phyloP scores from a whole-genome alignment of 345 rosid genomes.

The Populus euphratica region DNA sequence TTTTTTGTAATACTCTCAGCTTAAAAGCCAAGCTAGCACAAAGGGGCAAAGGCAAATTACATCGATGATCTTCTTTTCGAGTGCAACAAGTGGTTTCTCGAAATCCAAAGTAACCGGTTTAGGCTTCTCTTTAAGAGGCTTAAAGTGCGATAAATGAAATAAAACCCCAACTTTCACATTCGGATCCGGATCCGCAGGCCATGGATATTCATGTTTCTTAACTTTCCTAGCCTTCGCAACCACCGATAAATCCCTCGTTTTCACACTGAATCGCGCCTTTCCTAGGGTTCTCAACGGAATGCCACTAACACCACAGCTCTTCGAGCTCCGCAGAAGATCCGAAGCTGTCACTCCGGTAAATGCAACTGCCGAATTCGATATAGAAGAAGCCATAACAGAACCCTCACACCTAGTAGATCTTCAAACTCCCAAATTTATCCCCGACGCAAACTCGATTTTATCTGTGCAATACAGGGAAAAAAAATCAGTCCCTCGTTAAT shows the following conservation, averaged over 20 bases:
- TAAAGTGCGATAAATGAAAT: slow-evolving; percentile 70
- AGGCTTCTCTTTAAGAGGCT: slow-evolving; percentile 64
- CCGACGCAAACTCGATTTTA: neutral
- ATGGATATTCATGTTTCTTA: slow-evolving; percentile 87
- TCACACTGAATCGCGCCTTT: slow-evolving; percentile 32
- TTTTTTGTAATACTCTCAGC: neutral
- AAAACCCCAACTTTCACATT: slow-evolving; percentile 87
- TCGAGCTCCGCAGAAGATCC: slow-evolving; percentile 74
- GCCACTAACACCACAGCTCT: slow-evolving; percentile 43
- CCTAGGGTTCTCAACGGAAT: slow-evolving; percentile 57
- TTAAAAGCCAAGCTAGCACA: neutral
- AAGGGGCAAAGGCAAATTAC: slow-evolving; percentile 28
- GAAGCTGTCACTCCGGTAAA: slow-evolving; percentile 54
- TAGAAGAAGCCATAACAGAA: slow-evolving; percentile 60
- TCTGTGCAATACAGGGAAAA: neutral
- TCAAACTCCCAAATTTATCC: slow-evolving; percentile 8
- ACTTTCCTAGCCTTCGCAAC: slow-evolving; percentile 64
- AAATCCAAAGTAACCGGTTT: slow-evolving; percentile 84
- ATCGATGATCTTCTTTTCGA: slow-evolving; percentile 82
- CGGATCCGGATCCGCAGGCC: slow-evolving; percentile 92
- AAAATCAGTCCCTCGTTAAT: neutral
- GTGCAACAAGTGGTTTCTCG: slow-evolving; percentile 78
- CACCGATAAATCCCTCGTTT: slow-evolving; percentile 34
- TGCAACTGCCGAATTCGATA: slow-evolving; percentile 49
- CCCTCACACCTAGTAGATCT: neutral